These are phyloP conservation scores for Penicillium sp. DNA, from an alignment of 2,329 filamentous ascomycete genomes.

Conservation along the genomic window DNA sequence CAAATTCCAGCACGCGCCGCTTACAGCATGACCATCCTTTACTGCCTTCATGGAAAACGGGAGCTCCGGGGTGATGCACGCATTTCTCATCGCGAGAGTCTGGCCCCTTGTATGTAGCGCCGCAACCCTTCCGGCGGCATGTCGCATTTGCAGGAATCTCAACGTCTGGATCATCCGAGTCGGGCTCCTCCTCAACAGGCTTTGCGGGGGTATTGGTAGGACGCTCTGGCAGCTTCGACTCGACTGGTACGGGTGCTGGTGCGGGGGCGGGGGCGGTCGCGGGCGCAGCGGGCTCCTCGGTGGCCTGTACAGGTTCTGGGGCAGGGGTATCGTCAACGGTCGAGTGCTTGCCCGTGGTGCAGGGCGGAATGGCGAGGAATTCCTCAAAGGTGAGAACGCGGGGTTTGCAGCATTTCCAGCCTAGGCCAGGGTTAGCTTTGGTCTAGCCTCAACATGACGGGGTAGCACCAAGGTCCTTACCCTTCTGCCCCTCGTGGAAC, in stretches of 20 bases:
- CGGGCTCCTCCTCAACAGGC: slow-evolving; percentile 64
- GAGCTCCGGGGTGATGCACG: slow-evolving; percentile 82
- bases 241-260: slow-evolving; percentile 17
- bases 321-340: slow-evolving; percentile 73
- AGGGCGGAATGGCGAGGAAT: slow-evolving; percentile 89
- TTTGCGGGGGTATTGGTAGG: slow-evolving; percentile 33
- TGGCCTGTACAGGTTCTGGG: slow-evolving; percentile 44
- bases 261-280: slow-evolving; percentile 14
- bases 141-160: slow-evolving; percentile 71
- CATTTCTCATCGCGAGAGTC: slow-evolving; percentile 67
- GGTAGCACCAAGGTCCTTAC: slow-evolving; percentile 52
- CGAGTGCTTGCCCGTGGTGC: slow-evolving; percentile 89
- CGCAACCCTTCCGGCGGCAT: slow-evolving; percentile 79
- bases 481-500: slow-evolving; percentile 99
- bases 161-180: slow-evolving; percentile 78
- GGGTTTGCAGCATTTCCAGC: slow-evolving; percentile 99
- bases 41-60: slow-evolving; percentile 96
- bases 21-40: slow-evolving; percentile 99
- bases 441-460: background rate
- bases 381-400: slow-evolving; percentile 97
- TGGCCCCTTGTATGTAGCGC: slow-evolving; percentile 62
- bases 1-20: slow-evolving; percentile 90
- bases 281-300: slow-evolving; percentile 18
- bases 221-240: slow-evolving; percentile 18
- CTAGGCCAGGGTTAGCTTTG: slow-evolving; percentile 48